Evolutionary conservation across 805 yeast species (phyloP), one percentile per base, ranked within the genome.

Genomic region (Kockiozyma suomiensis): DNA sequence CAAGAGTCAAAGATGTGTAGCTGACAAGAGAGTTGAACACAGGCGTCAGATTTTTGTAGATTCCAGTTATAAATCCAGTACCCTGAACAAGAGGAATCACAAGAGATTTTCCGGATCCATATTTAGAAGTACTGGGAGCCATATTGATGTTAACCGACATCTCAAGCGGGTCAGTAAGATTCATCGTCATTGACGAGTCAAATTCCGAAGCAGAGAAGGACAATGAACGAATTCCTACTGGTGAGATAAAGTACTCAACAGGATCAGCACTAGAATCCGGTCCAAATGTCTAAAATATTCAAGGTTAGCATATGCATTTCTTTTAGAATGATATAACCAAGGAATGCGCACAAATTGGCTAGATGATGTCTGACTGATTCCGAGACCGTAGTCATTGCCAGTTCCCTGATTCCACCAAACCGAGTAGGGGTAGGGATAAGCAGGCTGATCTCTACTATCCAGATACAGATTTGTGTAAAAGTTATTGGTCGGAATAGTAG

Each of bases 401-500:
- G 68, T 56, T 13, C 72, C 73, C 5, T 73, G 73, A 57, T 79
- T 78, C 81, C 84, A 83, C 79, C 82, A 85, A 50, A 85, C 70
- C 1, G 82, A 78, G 70, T 86, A 88, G 21, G 96, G 96, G 67
- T 83, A 85, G 8, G 87, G 79, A 75, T 81, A 87, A 3, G 81
- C 81, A 51, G 84, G 80, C 52, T 78, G 76, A 25, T 77, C 74
- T 72, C 85, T 90, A 51, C 73, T 73, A 23, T 77, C 86, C 23
- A 87, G 75, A 65, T 85, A 74, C 68, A 87, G 69, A 71, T 89
- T 88, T 38, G 83, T 81, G 73, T 82, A 87, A 73, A 88, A 89
- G 74, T 87, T 88, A 77, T 89, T 88, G 25, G 96, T 90, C 69
- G 85, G 84, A 61, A 81, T 78, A 1, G 85, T 76, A 10, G 64